Base-by-base conservation (phyloP, 129 eudicot species). In the Flaveria ramosissima region DNA sequence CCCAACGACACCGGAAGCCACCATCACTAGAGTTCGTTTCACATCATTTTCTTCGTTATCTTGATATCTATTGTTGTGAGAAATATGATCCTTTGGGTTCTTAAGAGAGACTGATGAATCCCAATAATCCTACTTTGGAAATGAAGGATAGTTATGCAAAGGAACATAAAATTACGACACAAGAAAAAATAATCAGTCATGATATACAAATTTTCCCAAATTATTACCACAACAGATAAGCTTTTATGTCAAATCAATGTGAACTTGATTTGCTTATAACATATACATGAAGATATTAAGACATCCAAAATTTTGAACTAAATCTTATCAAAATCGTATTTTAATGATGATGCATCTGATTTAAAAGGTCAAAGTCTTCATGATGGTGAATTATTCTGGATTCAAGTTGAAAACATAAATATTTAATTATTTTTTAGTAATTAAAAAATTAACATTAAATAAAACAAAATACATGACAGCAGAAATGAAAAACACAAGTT, bases 1-100 rank as follows among this genome's bases (percentile, higher is more conserved):
- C 61, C 81, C 82, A 52, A 84, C 80, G 2, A 82, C 81, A 63
- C 90, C 90, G 0, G 96, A 89, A 64, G 93, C 82, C 43, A 79
- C 92, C 90, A 83, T 87, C 72, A 57, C 86, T 59, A 86, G 76
- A 21, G 96, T 89, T 76, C 74, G 84, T 78, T 95, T 88, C 67
- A 85, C 82, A 39, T 84, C 84, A 72, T 60, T 69, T 78, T 77
- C 89, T 76, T 74, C 85, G 32, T 70, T 77, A 4, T 79, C 88
- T 70, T 68, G 79, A 83, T 91, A 76, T 50, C 72, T 72, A 52
- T 84, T 73, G 67, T 71, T 83, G 75, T 61, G 91, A 72, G 87
- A 67, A 6, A 41, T 70, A 79, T 78, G 86, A 75, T 87, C 84
- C 72, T 19, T 86, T 59, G 48, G 69, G 83, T 80, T 75, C 74